Evolutionary conservation across 2,329 filamentous ascomycete genomes (phyloP), one percentile per base, ranked within the genome.

Genomic region (Corniculantispora saksenae): DNA sequence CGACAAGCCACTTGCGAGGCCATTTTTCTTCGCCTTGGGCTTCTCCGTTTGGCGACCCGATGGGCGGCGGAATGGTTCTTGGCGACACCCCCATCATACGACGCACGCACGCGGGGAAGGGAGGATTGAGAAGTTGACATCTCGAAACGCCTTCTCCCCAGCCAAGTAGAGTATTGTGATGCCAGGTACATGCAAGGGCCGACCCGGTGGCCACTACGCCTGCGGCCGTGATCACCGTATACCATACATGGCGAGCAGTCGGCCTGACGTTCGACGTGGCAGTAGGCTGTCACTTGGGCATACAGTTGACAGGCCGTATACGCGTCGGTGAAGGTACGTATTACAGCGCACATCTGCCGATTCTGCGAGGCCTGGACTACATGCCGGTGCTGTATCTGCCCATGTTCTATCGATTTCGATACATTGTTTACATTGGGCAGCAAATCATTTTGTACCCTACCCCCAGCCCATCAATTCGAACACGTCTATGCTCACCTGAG

Each of bases 251-350:
- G 35, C 47, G 32, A n/a, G 12, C n/a, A 38, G 60, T 25, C 60
- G n/a, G 51, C 61, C 61, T 56, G 61, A 63, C 51, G 43, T 29
- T 63, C 25, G 50, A 63, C 61, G 61, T 63, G 61, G 51, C 61
- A 48, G 17, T 55, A 19, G 29, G 48, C 40, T 50, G 50, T 63
- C 61, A 63, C 43, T 50, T 32, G 51, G 40, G 40, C 6, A 13
- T 13, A 25, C 50, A 47, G 50, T 29, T 10, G 9, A 54, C 19
- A 27, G 27, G 25, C 21, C 23, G 8, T 23, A 23, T 10, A 32
- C 58, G 32, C 6, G 38, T 35, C 27, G 35, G 19, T 55, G 25
- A 35, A 25, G 19, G 21, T 29, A 1, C 5, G 23, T 12, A 8
- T 38, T 32, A 19, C 27, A 51, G 19, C 25, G 13, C n/a, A 48